Evolutionary conservation across 306 rosid species (phyloP).

Genomic region (Ammopiptanthus mongolicus): DNA sequence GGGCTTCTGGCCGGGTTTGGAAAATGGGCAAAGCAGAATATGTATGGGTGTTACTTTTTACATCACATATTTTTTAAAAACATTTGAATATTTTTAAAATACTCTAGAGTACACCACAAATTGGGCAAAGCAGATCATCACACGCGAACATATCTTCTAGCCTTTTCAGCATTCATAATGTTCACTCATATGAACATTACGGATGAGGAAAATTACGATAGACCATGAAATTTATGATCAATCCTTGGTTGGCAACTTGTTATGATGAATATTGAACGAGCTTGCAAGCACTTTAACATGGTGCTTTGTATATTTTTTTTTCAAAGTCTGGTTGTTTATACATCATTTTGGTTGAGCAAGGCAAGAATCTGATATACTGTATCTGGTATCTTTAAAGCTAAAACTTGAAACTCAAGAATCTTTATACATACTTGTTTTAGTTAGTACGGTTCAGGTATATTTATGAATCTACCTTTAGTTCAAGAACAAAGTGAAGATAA

Average conservation of each 20-base stretch:
- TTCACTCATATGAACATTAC: background rate
- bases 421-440: conserved; percentile 1
- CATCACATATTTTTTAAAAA: no score
- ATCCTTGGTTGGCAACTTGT: background rate
- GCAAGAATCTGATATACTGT: background rate
- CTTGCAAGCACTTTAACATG: conserved; percentile 9
- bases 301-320: conserved; percentile 1
- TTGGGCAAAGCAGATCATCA: conserved; percentile 13
- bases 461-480: conserved; percentile 16
- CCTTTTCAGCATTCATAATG: conserved; percentile 18
- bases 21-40: background rate
- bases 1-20: background rate
- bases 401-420: conserved; percentile 12
- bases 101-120: no score
- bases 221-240: background rate
- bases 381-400: conserved; percentile 5
- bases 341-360: conserved; percentile 7
- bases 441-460: conserved; percentile 14
- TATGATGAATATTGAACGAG: background rate
- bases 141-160: conserved; percentile 14
- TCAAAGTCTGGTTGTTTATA: conserved; percentile 20
- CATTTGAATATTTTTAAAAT: no score
- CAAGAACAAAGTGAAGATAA: conserved; percentile 15
- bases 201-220: background rate
- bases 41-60: no score